Percentiles rank a stretch among this genome's conserved stretches.
Conservation (phyloP, 352 stramenopile species). For the Phytophthora tubulina region DNA sequence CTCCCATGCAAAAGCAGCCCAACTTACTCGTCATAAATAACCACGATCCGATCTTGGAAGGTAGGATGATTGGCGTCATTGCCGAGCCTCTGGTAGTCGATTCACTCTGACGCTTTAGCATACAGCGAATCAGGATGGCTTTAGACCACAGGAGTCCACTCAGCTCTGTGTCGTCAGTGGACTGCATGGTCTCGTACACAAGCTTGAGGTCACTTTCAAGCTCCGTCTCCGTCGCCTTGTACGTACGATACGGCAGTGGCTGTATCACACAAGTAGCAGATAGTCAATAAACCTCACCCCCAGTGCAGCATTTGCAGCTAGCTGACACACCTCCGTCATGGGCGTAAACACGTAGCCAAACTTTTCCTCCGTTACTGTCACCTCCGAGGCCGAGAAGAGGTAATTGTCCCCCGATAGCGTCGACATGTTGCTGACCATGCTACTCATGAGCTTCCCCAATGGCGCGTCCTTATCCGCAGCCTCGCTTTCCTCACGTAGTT, state of each 20-base stretch:
- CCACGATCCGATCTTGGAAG: conserved; percentile 73
- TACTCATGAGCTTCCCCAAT: conserved; percentile 68
- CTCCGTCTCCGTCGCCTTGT: conserved; percentile 67
- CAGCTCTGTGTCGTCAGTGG: conserved; percentile 59
- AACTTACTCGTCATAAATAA: conserved; percentile 83
- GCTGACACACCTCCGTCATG: conserved; percentile 59
- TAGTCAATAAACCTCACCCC: not conserved
- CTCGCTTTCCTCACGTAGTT: conserved; percentile 65
- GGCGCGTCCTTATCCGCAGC: conserved; percentile 40
- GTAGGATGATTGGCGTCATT: conserved; percentile 45
- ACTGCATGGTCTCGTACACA: conserved; percentile 76
- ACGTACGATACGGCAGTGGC: conserved; percentile 63
- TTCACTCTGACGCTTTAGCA: conserved; percentile 45
- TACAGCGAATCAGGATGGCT: conserved; percentile 67
- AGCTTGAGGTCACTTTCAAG: conserved; percentile 60
- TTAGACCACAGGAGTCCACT: conserved; percentile 76
- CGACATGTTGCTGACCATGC: conserved; percentile 79
- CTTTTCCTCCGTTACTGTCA: conserved; percentile 62
- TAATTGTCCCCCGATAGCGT: conserved; percentile 72
- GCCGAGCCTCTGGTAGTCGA: conserved; percentile 15
- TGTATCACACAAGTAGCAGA: conserved; percentile 30
- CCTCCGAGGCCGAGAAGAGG: conserved; percentile 57
- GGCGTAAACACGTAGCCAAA: conserved; percentile 88
- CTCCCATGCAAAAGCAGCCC: not conserved
- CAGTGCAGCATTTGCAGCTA: not conserved